Percentiles rank a stretch among this genome's conserved stretches.
phyloP scores from a whole-genome alignment of 1,284 basidiomycete species.

The Calocybe gambosa region DNA sequence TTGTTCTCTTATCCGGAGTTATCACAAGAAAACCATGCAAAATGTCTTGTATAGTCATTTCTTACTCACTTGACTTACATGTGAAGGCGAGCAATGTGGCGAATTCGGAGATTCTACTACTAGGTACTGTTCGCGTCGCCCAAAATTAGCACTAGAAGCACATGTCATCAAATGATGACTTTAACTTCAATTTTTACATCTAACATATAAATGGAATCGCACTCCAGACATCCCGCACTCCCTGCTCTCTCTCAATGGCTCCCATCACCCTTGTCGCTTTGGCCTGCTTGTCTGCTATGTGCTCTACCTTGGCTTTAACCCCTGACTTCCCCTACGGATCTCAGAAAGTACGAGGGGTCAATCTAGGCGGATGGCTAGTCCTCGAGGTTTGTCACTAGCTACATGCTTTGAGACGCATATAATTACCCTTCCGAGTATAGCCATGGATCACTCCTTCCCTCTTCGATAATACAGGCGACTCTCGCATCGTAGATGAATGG shows the following conservation, averaged over 20 bases:
- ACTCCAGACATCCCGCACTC: neutral
- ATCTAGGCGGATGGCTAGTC: conserved; percentile 78
- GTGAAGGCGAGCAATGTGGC: conserved; percentile 8
- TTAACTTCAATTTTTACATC: conserved; percentile 1
- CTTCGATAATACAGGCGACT: conserved; percentile 76
- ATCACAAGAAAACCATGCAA: neutral
- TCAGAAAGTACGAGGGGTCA: conserved; percentile 64
- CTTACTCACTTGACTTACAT: conserved; percentile 4
- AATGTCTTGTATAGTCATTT: neutral
- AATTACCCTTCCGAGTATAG: conserved; percentile 21
- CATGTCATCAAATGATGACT: conserved; percentile 2
- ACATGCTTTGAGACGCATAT: neutral
- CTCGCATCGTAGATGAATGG: conserved; percentile 75
- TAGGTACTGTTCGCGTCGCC: conserved; percentile 6
- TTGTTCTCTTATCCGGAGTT: conserved; percentile 4
- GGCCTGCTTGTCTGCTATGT: conserved; percentile 19
- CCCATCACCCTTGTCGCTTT: conserved; percentile 11
- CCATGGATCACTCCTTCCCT: conserved; percentile 85
- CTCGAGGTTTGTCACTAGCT: conserved; percentile 46
- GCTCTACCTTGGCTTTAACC: conserved; percentile 26
- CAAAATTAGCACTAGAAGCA: conserved; percentile 8
- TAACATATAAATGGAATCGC: conserved; percentile 8
- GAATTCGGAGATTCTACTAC: neutral
- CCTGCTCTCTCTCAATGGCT: conserved; percentile 5
- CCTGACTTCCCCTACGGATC: conserved; percentile 48